Base-by-base conservation (phyloP, 225 moss, liverwort and hornwort genomes). In the Sphagnum contortum region DNA sequence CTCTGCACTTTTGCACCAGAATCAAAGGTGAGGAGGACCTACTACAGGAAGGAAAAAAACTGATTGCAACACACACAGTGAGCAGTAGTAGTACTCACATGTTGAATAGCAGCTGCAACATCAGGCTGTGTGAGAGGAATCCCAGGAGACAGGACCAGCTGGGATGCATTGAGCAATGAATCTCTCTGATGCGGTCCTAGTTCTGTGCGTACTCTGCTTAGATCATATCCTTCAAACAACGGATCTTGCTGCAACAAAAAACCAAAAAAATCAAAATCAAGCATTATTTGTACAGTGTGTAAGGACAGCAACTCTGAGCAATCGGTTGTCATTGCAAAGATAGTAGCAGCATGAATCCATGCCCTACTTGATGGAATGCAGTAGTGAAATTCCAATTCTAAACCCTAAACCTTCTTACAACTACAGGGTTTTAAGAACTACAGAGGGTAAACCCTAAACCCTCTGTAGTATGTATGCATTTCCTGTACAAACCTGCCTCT, bases 91-190 rank as follows among this genome's bases (percentile, higher is more conserved):
- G 5, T 44, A 78, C 72, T 80, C 76, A 95, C 98, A 74, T 89
- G 80, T 83, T 89, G 80, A 69, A 93, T 84, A 59, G 89, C 86
- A 69, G 86, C 87, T 55, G 86, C 79, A 64, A 98, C 63, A 48
- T 81, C 89, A 48, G 87, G 45, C 64, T 98, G 91, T 29, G 83
- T 73, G 64, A 82, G 78, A 65, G 93, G 76, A 59, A 98, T 87
- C 11, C 98, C 93, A 64, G 98, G 98, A 54, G 98, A 98, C 63
- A 98, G 56, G 46, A 98, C 93, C 46, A 93, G 63, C 66, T 82
- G 89, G 12, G 98, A 84, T 46, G 87, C 93, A 70, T 77, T 73
- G 12, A 73, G 69, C 29, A 98, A 67, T 2, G 82, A 88, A 55
- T 82, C 82, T 58, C 70, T 81, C 48, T 86, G 87, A 63, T 93